phyloP scores from a whole-genome alignment of 306 rosid species.

The Alnus glutinosa region DNA sequence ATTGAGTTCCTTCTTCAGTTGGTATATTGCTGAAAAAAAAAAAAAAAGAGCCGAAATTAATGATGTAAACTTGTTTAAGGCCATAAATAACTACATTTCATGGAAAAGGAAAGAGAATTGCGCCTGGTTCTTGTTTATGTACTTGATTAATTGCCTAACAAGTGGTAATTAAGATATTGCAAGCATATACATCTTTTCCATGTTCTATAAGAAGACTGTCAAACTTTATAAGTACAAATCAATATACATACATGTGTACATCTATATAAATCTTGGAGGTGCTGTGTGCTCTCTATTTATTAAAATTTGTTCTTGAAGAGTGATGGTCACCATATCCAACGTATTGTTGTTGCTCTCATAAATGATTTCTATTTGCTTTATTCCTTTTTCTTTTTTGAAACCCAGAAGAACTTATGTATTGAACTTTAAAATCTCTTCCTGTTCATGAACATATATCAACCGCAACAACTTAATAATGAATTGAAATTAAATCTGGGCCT shows the following conservation, averaged over 20 bases:
- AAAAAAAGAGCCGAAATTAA: not conserved
- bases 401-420: not conserved
- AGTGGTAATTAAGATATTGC: too few relatives aligned
- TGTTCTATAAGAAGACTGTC: too few relatives aligned
- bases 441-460: not conserved
- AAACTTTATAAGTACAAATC: too few relatives aligned
- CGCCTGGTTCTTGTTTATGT: too few relatives aligned
- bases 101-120: not conserved
- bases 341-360: not conserved
- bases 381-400: not conserved
- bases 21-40: not conserved
- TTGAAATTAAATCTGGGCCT: too few relatives aligned
- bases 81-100: not conserved
- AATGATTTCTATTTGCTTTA: not conserved
- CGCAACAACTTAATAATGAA: not conserved
- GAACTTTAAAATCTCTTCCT: not conserved
- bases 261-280: not conserved
- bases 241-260: too few relatives aligned
- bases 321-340: not conserved
- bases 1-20: not conserved
- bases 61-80: not conserved
- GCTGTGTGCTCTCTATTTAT: not conserved
- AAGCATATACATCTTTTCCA: too few relatives aligned
- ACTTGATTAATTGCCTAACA: too few relatives aligned
- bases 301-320: not conserved